phyloP scores from a whole-genome alignment of 768 basidiomycete genomes.

The Mycena galopus region DNA sequence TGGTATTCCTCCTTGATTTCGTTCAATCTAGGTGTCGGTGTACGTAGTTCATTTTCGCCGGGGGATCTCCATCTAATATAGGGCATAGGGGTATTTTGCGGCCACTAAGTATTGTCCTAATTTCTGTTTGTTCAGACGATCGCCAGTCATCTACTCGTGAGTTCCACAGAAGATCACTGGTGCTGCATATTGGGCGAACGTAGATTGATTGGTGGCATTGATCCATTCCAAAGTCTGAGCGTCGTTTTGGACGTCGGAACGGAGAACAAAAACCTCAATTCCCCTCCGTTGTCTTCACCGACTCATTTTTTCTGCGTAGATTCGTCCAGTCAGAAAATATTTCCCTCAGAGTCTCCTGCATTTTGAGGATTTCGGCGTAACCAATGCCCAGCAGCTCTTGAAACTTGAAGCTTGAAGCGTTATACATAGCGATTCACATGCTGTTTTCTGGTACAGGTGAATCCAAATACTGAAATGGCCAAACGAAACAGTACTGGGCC shows the following conservation, averaged over 20 bases:
- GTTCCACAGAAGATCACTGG: neutral
- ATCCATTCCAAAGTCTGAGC: constrained; percentile 69
- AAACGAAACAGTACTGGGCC: no score
- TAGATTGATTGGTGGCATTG: constrained; percentile 75
- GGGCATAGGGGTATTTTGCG: constrained; percentile 31
- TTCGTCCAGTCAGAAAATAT: constrained; percentile 85
- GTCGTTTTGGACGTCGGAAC: constrained; percentile 85
- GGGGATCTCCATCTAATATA: constrained; percentile 31
- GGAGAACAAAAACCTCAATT: constrained; percentile 68
- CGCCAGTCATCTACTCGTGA: constrained; percentile 76
- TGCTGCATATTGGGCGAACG: neutral
- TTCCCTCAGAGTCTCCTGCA: constrained; percentile 77
- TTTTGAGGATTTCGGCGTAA: constrained; percentile 89
- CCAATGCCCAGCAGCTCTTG: constrained; percentile 80
- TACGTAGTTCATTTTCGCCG: constrained; percentile 42
- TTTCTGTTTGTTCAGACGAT: neutral
- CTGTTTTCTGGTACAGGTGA: no score
- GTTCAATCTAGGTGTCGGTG: constrained; percentile 78
- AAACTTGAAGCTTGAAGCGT: no score
- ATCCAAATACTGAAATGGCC: no score
- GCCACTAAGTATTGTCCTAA: no score
- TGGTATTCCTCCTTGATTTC: no score
- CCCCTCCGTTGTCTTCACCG: neutral
- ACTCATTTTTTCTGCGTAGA: constrained; percentile 51
- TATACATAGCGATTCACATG: constrained; percentile 73